Conservation (phyloP, 345 rosid species). For the Populus pruinosa region DNA sequence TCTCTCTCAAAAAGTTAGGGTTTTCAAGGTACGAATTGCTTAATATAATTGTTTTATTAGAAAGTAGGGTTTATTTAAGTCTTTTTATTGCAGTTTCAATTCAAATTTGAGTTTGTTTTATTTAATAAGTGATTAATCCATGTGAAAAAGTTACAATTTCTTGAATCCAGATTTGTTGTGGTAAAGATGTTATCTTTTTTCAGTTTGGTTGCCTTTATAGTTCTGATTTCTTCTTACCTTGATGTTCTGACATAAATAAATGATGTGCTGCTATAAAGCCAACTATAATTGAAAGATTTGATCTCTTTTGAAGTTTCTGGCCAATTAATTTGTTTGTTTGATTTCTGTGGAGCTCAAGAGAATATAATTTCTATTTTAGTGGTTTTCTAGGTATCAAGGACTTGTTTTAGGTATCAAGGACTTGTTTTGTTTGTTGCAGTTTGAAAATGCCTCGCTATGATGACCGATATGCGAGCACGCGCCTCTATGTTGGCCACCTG, state of each 20-base stretch:
- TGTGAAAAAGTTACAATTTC: neutral
- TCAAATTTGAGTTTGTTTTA: neutral
- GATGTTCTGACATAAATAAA: neutral
- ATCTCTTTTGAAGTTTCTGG: neutral
- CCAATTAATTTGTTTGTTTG: neutral
- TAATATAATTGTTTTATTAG: too few species aligned
- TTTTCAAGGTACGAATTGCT: neutral
- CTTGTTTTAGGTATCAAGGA: neutral
- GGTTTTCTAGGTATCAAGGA: neutral
- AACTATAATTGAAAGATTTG: neutral
- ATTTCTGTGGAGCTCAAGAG: neutral
- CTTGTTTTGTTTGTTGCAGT: conserved; percentile 13
- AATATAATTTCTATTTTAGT: neutral
- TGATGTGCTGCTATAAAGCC: neutral
- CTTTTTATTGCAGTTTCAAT: neutral
- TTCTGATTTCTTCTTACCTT: neutral
- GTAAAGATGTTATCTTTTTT: neutral
- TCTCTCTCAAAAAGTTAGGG: neutral
- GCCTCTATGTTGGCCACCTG: conserved; percentile 74
- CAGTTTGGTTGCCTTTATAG: neutral
- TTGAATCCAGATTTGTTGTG: neutral
- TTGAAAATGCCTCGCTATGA: conserved; percentile 69
- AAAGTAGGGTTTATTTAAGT: neutral
- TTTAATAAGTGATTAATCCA: neutral
- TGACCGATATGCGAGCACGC: conserved; percentile 60